Evolutionary conservation across 1,284 basidiomycete genomes (phyloP).

Genomic region (Dichomitus squalens): DNA sequence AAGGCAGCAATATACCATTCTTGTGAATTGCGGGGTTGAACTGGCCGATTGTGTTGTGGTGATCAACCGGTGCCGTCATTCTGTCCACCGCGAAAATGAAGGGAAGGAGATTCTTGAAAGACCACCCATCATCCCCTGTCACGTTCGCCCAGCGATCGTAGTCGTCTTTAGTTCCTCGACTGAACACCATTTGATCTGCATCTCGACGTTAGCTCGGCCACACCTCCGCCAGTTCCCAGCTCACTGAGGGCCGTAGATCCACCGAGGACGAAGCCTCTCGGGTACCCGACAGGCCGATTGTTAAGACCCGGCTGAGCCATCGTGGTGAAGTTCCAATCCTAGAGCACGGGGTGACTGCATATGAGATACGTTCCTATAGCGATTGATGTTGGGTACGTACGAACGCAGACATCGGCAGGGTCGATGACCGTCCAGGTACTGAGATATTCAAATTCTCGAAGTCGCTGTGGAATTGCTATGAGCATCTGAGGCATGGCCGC

Average conservation of each 20-base stretch:
- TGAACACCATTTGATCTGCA: slow-evolving; percentile 44
- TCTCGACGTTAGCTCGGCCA: slow-evolving; percentile 13
- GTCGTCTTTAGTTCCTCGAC: slow-evolving; percentile 40
- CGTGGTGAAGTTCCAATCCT: slow-evolving; percentile 24
- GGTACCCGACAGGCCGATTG: slow-evolving; percentile 28
- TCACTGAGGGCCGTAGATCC: slow-evolving; percentile 29
- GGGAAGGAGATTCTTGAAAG: slow-evolving; percentile 29
- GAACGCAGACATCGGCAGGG: neutral
- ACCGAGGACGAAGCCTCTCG: slow-evolving; percentile 28
- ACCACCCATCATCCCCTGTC: slow-evolving; percentile 34
- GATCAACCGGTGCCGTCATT: slow-evolving; percentile 16
- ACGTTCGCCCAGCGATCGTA: slow-evolving; percentile 32
- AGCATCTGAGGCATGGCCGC: neutral
- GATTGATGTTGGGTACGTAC: neutral
- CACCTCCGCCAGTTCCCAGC: neutral
- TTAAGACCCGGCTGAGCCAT: slow-evolving; percentile 26
- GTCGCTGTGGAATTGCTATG: neutral
- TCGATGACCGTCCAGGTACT: neutral
- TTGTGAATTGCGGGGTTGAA: slow-evolving; percentile 16
- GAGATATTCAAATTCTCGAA: neutral
- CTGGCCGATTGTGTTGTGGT: slow-evolving; percentile 14
- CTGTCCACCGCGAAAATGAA: slow-evolving; percentile 25
- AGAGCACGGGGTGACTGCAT: no score
- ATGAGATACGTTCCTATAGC: neutral
- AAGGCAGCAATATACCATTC: slow-evolving; percentile 1